These are phyloP conservation scores for Jacaranda mimosifolia DNA, from an alignment of 257 asterid species.

Conservation along the genomic window DNA sequence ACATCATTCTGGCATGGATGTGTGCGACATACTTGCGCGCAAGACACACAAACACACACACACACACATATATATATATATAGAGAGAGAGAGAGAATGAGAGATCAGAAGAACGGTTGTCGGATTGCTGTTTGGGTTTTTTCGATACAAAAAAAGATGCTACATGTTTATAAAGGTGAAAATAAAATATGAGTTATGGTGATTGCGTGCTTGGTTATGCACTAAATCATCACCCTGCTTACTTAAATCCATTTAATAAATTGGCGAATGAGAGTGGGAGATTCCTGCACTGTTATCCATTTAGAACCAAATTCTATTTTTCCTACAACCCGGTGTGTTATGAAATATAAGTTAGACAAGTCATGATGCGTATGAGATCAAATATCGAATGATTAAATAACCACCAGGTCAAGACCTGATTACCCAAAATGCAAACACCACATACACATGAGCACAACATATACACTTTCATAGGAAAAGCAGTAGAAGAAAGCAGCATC, in stretches of 20 bases:
- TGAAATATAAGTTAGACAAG: neutral
- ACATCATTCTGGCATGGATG: neutral
- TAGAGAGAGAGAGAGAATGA: neutral
- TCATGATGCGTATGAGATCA: neutral
- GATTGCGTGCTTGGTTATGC: neutral
- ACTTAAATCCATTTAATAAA: neutral
- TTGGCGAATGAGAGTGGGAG: constrained; percentile 13
- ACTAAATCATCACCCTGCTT: neutral
- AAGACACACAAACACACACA: too few relatives aligned
- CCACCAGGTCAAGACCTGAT: neutral
- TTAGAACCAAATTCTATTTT: neutral
- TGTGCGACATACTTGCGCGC: too few relatives aligned
- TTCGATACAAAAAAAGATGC: neutral
- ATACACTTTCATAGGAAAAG: neutral
- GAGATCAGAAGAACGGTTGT: neutral
- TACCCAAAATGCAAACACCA: neutral
- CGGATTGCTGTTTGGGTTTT: neutral
- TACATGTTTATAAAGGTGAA: neutral
- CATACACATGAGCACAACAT: neutral
- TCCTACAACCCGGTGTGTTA: constrained; percentile 1
- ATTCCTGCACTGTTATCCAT: neutral
- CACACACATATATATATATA: too few relatives aligned
- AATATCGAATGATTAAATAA: neutral
- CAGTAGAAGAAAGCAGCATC: neutral
- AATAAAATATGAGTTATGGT: neutral